Base-by-base conservation (phyloP, 306 rosid genomes). In the Trifolium pratense region DNA sequence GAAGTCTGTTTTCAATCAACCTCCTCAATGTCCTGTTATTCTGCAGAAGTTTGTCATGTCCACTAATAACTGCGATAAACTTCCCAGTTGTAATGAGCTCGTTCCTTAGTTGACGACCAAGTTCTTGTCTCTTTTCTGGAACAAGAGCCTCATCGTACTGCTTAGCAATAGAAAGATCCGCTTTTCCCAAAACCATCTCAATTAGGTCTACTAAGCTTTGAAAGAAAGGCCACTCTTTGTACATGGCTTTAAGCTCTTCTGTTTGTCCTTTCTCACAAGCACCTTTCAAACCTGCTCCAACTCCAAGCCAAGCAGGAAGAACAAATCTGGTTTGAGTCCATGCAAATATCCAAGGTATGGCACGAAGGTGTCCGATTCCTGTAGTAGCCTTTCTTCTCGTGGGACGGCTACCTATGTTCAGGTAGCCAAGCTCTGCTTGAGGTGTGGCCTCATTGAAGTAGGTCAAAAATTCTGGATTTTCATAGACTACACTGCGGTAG, bases 401-500 rank as follows among this genome's bases (percentile, higher is more conserved):
- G 12, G 97, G 98, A 56, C 97, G 96, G 81, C 97, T 93, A 17
- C 98, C 98, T 51, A 93, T 93, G 84, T 93, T 93, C 14, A 93
- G 97, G 87, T 72, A 90, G 31, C 98, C 98, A 63, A 93, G 98
- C 89, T 93, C 98, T 13, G 92, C 91, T 71, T 90, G 89, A 26
- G 98, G 96, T n/a, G 97, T 93, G 61, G 97, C 97, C 83, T 93
- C 98, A 34, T 93, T 78, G 83, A 93, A 93, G 89, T 93, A 93
- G 36, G 90, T 56, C 60, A 93, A 84, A 81, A 93, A 91, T 71
- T 93, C 97, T 39, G 93, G 97, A 77, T 91, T 87, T 74, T 89
- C 96, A 16, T 93, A 93, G 15, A 89, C 98, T 42, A 84, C 79
- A 23, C 80, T 93, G 36, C 93, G 86, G 78, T 93, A 93, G 68